Base-by-base conservation (phyloP, 257 asterid genomes). In the Nicotiana paniculata region DNA sequence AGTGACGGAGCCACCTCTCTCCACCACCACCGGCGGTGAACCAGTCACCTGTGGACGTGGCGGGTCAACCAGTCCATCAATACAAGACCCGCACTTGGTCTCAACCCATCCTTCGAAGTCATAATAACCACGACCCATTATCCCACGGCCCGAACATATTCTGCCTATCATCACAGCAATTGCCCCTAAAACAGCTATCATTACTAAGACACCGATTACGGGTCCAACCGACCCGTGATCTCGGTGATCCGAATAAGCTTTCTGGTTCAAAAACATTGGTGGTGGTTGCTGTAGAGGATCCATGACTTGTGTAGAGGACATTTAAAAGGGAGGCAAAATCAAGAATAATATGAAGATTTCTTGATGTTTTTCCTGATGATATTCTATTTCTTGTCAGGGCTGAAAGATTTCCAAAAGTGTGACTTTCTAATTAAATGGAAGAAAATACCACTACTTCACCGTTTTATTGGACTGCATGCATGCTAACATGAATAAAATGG, bases 61-160 rank as follows among this genome's bases (percentile, higher is more conserved):
- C 17, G 86, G 88, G 74, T 88, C 89, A 81, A 90, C 85, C 84
- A 93, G 86, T 3, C 98, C 98, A 30, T 93, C 97, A 55, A 95
- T 87, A 83, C 98, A 95, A 68, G 97, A 83, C 10, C 91, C 88
- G 82, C 98, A 95, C 85, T 93, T 93, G 10, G 88, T 84, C 85
- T 95, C 99, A 2, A 90, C 91, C 99, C 98, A 95, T 57, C 91
- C 83, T 61, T 93, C 98, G 15, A 93, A 84, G 83, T 93, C 97
- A 87, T 90, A 92, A 86, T 83, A 89, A 6, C 88, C 93, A 3
- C 53, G 87, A 4, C 98, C 97, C 88, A 88, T 83, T 17, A 95
- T 85, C 24, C 91, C 89, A 77, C 96, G 89, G 8, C 97, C 97
- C 18, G 97, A 90, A 83, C 99, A 93, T 2, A 93, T 86, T 67